These are phyloP conservation scores for Candida labiduridarum DNA, from an alignment of 1,139 yeast genomes.

Conservation along the genomic window DNA sequence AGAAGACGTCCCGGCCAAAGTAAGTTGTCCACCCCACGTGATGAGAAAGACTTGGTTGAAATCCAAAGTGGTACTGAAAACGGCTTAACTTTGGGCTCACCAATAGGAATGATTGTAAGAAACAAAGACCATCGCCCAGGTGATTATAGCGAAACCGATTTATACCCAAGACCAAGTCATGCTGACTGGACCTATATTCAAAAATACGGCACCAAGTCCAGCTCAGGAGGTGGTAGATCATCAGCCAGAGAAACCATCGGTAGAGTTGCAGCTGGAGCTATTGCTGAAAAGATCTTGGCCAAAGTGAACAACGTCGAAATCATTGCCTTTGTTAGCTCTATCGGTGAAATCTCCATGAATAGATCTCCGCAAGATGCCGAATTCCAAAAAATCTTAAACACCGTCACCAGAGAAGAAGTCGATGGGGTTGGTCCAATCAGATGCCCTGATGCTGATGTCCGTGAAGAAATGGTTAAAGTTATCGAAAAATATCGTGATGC, in stretches of 20 bases:
- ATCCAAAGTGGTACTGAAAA: slow-evolving; percentile 95
- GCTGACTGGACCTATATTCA: slow-evolving; percentile 93
- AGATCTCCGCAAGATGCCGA: slow-evolving; percentile 67
- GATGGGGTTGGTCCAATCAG: slow-evolving; percentile 89
- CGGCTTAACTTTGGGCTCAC: slow-evolving; percentile 91
- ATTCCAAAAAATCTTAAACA: slow-evolving; percentile 67
- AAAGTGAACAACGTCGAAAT: slow-evolving; percentile 86
- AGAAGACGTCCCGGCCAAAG: slow-evolving; percentile 98
- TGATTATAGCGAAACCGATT: slow-evolving; percentile 92
- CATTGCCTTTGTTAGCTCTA: slow-evolving; percentile 93
- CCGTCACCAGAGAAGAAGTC: slow-evolving; percentile 84
- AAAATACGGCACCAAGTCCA: slow-evolving; percentile 90
- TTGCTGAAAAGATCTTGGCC: slow-evolving; percentile 86
- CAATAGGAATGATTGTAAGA: slow-evolving; percentile 88
- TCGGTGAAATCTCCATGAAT: slow-evolving; percentile 77
- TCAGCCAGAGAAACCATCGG: slow-evolving; percentile 98
- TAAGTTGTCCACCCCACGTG: slow-evolving; percentile 88
- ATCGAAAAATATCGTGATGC: slow-evolving; percentile 86
- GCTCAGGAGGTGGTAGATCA: slow-evolving; percentile 97
- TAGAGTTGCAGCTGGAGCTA: slow-evolving; percentile 98
- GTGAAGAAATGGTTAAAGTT: slow-evolving; percentile 80
- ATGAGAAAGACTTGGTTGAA: slow-evolving; percentile 89
- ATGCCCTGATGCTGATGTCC: slow-evolving; percentile 79
- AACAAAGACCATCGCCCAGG: slow-evolving; percentile 97
- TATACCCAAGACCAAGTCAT: slow-evolving; percentile 96